Evolutionary conservation across 1,284 basidiomycete genomes (phyloP).

Genomic region (Cryptococcus depauperatus): DNA sequence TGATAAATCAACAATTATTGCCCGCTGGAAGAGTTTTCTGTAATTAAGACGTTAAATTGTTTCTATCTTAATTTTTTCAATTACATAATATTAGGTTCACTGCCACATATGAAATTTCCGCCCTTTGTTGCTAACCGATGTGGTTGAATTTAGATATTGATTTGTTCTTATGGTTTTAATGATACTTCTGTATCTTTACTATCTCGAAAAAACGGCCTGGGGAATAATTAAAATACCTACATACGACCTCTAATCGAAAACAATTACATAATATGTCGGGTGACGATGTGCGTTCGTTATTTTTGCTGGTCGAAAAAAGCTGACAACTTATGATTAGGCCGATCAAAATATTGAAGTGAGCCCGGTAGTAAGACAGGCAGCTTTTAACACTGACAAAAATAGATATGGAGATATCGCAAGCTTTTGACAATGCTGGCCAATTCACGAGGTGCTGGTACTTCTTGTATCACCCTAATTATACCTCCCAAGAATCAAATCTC

Average conservation of each 20-base stretch:
- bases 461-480: constrained; percentile 97
- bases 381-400: constrained; percentile 3
- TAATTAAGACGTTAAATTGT: too few relatives aligned
- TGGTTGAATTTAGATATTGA: background rate
- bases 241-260: too few relatives aligned
- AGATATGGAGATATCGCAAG: constrained; percentile 89
- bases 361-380: background rate
- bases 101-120: background rate
- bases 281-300: constrained; percentile 22
- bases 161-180: background rate
- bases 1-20: too few relatives aligned
- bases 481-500: constrained; percentile 98
- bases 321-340: constrained; percentile 21
- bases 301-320: background rate
- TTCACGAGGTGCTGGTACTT: constrained; percentile 92
- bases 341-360: constrained; percentile 42
- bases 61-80: background rate
- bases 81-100: background rate
- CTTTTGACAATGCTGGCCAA: constrained; percentile 90
- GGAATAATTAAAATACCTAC: too few relatives aligned
- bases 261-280: constrained; percentile 22
- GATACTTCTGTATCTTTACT: too few relatives aligned
- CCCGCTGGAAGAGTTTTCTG: background rate
- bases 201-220: too few relatives aligned
- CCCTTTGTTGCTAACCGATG: background rate